A percentile compares a stretch with the other conserved stretches of the same genome.
phyloP scores from a whole-genome alignment of 345 rosid genomes.

The Eucalyptus pauciflora region DNA sequence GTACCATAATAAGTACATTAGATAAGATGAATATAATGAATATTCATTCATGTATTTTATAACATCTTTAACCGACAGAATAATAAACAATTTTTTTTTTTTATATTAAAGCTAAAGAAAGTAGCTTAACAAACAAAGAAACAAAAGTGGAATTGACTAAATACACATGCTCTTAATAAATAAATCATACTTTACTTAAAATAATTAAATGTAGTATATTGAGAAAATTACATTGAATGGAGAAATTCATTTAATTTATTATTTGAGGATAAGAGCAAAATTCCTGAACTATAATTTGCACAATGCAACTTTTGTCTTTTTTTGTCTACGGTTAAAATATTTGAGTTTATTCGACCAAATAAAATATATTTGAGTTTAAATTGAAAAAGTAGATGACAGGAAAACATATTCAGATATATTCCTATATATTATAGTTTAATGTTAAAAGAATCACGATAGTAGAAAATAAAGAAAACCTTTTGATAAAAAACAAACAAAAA shows the following conservation, averaged over 20 bases:
- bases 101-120: not conserved
- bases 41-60: no score
- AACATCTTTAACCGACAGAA: no score
- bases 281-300: not conserved
- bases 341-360: not conserved
- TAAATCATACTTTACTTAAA: not conserved
- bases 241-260: not conserved
- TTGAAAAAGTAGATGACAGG: not conserved
- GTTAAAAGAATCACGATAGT: not conserved
- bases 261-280: no score
- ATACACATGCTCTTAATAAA: not conserved
- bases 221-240: not conserved
- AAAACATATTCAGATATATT: no score
- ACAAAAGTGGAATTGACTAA: not conserved
- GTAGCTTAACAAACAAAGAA: not conserved
- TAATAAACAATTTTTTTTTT: accelerated
- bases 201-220: not conserved
- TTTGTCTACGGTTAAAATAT: not conserved
- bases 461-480: not conserved
- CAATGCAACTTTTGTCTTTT: not conserved
- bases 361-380: not conserved
- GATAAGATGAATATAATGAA: no score
- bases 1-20: no score
- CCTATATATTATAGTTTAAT: no score
- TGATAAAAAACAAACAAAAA: not conserved